These are phyloP conservation scores for Didymella exigua DNA, from an alignment of 2,329 filamentous ascomycete genomes.

Conservation along the genomic window DNA sequence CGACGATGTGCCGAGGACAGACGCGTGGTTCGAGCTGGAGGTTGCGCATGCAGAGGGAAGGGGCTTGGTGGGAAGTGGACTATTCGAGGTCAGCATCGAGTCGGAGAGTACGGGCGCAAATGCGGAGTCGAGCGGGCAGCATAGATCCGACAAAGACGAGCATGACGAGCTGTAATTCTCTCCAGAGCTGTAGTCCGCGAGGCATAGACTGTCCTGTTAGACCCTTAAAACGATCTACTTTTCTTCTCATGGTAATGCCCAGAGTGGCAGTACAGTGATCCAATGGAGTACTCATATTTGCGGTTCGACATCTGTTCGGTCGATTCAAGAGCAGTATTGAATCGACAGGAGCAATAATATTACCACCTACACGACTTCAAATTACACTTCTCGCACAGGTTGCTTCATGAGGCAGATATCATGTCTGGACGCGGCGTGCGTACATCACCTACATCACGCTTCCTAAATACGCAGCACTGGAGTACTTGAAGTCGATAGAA, in stretches of 20 bases:
- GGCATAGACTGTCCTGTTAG: neutral
- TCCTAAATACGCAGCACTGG: too few relatives aligned
- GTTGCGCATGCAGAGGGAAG: conserved; percentile 22
- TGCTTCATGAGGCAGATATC: too few relatives aligned
- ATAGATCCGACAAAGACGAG: neutral
- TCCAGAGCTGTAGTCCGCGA: neutral
- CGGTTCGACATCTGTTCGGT: neutral
- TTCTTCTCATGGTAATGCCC: neutral
- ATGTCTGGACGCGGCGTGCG: too few relatives aligned
- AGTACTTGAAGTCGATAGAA: too few relatives aligned
- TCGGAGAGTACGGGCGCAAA: conserved; percentile 8
- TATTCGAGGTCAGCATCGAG: conserved; percentile 32
- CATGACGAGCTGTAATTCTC: conserved; percentile 5
- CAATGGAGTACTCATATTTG: neutral
- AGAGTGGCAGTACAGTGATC: neutral
- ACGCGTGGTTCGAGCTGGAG: conserved; percentile 34
- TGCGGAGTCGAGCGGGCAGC: neutral
- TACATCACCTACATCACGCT: too few relatives aligned
- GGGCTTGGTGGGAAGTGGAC: conserved; percentile 21
- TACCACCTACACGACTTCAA: neutral
- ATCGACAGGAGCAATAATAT: neutral
- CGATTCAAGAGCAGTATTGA: neutral
- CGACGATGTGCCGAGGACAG: conserved; percentile 26
- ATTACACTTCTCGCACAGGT: neutral
- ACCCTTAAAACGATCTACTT: neutral